A percentile compares a stretch with the other conserved stretches of the same genome.
phyloP scores from a whole-genome alignment of 2,329 filamentous ascomycete genomes.

The Sarocladium kiliense region DNA sequence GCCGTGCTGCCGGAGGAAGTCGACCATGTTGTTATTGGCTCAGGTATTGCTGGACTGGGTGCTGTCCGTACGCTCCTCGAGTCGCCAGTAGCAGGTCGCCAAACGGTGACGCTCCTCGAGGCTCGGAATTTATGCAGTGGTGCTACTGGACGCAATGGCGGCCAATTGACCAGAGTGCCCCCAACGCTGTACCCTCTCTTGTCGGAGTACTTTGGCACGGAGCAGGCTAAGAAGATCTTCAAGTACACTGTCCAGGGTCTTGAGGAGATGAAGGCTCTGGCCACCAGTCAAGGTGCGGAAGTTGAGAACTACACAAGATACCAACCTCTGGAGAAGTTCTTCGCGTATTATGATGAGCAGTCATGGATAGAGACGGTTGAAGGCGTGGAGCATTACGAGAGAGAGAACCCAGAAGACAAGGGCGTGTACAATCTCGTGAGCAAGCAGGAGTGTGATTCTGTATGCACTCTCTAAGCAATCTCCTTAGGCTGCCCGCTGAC shows the following conservation, averaged over 20 bases:
- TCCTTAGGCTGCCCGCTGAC: not conserved
- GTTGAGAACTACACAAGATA: not conserved
- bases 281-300: not conserved
- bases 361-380: slow-evolving; percentile 3
- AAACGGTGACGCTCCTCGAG: slow-evolving; percentile 9
- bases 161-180: slow-evolving; percentile 4
- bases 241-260: not conserved
- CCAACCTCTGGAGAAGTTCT: no score
- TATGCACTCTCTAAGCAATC: not conserved
- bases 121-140: slow-evolving; percentile 9
- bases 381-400: not conserved
- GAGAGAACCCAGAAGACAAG: not conserved
- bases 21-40: slow-evolving; percentile 11
- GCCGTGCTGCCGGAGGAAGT: not conserved
- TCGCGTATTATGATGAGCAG: slow-evolving; percentile 8
- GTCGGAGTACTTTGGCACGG: not conserved
- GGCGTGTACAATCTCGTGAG: not conserved
- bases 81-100: no score
- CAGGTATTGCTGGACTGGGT: slow-evolving; percentile 9
- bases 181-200: not conserved
- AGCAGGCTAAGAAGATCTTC: slow-evolving; percentile 10
- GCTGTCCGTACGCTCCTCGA: slow-evolving; percentile 6
- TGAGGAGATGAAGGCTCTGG: slow-evolving; percentile 3
- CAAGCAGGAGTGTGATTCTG: not conserved
- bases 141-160: slow-evolving; percentile 12